Evolutionary conservation across 2,329 filamentous ascomycete genomes (phyloP), one percentile per base, ranked within the genome.

Genomic region (Calonectria pteridis): DNA sequence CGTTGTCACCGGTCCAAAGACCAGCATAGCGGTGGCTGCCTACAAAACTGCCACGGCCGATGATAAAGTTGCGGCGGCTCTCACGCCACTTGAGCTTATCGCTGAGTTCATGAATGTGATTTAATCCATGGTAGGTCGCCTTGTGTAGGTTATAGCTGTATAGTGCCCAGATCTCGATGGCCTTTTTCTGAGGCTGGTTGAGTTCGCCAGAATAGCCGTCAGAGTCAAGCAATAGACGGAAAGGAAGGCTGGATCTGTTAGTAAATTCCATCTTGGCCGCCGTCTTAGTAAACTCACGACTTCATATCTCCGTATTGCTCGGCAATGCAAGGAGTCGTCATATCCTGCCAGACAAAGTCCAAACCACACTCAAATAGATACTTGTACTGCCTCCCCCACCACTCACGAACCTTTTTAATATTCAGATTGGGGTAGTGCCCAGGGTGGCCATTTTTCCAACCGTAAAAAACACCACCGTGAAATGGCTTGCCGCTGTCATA

Each of bases 1-100:
- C 67, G 14, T 70, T 70, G 28, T 70, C 67, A 9, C 67, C 67
- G 20, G 67, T 70, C 67, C 58, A 70, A 0, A 70, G 46, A 23
- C 67, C 67, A 11, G 58, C 67, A 16, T 43, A 70, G 11, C 67
- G 58, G 14, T 70, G 67, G 28, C 62, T 70, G 20, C 67, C 67
- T 3, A 62, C 63, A 23, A 70, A 62, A 29, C 67, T 70, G n/a
- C 67, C 67, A 10, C 67, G 67, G 11, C 67, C 58, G 18, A 70
- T 53, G 49, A 70, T 55, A 16, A 70, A 70, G 35, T 70, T 70
- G 26, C 67, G 67, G 14, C 51, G 62, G 4, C 64, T 65, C 59
- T 70, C 58, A 2, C 67, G 67, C n/a, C 58, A 37, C 59, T 64
- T 65, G 18, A 70, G 49, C 49, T 70, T 63, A 1, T 35, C 33